These are phyloP conservation scores for Cylindrotheca closterium DNA, from an alignment of 108 stramenopile species.

Conservation along the genomic window DNA sequence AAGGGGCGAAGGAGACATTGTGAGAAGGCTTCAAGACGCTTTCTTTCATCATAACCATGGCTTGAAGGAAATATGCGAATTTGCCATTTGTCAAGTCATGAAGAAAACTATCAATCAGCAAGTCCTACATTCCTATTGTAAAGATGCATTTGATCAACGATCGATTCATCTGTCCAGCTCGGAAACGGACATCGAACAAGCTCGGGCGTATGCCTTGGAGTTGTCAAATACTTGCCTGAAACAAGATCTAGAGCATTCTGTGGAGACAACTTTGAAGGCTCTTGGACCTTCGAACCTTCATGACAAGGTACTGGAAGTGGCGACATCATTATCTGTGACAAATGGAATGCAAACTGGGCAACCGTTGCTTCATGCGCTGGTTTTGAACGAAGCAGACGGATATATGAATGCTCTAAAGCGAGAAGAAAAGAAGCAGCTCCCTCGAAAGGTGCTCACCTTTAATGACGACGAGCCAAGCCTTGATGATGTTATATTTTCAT, in stretches of 20 bases:
- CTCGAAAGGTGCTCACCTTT: background rate
- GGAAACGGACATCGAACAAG: conserved; percentile 6
- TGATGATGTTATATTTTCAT: background rate
- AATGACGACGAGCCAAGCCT: background rate
- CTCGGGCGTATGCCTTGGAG: conserved; percentile 2
- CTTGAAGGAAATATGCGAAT: conserved; percentile 65
- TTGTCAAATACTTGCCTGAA: conserved; percentile 22
- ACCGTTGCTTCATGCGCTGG: background rate
- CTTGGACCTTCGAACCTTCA: background rate
- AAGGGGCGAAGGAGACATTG: conserved; percentile 11
- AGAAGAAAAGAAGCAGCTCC: background rate
- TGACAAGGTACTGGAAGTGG: background rate
- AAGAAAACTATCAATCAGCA: conserved; percentile 30
- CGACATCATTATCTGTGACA: background rate
- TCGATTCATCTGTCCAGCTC: conserved; percentile 2
- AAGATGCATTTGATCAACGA: conserved; percentile 8
- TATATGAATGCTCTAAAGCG: background rate
- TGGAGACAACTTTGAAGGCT: background rate
- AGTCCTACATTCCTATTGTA: background rate
- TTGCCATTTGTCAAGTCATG: conserved; percentile 43
- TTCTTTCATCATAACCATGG: conserved; percentile 84
- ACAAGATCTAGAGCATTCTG: background rate
- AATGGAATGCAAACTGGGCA: background rate
- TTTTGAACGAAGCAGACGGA: background rate
- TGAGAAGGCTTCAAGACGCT: conserved; percentile 57